A percentile compares a stretch with the other conserved stretches of the same genome.
Conservation (phyloP, 2,329 filamentous ascomycete species). For the Aspergillus bombycis region DNA sequence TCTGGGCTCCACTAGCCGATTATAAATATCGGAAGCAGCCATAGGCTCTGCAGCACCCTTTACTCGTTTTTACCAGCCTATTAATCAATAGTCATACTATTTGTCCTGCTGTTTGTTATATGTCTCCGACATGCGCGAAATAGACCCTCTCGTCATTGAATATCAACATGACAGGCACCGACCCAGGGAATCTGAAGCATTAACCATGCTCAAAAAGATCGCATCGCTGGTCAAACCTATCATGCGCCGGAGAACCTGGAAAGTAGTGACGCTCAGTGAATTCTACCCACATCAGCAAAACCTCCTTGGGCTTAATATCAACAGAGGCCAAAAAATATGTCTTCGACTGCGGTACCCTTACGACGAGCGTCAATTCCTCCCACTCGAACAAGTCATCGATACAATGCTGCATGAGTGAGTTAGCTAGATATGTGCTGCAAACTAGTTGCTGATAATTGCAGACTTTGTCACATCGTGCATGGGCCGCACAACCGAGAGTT, state of each 20-base stretch:
- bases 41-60: not conserved
- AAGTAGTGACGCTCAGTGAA: slow-evolving; percentile 76
- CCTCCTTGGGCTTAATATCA: slow-evolving; percentile 80
- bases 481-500: slow-evolving; percentile 84
- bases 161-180: slow-evolving; percentile 58
- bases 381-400: slow-evolving; percentile 78
- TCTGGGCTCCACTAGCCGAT: not conserved
- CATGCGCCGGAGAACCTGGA: slow-evolving; percentile 85
- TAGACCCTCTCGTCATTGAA: slow-evolving; percentile 53
- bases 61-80: not conserved
- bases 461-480: slow-evolving; percentile 79
- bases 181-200: slow-evolving; percentile 54
- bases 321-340: slow-evolving; percentile 76
- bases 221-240: slow-evolving; percentile 92
- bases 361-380: slow-evolving; percentile 76
- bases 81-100: not conserved
- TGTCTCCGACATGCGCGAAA: slow-evolving; percentile 42
- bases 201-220: slow-evolving; percentile 71
- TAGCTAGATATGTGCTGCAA: not conserved
- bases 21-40: not conserved
- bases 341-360: slow-evolving; percentile 77
- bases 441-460: slow-evolving; percentile 27
- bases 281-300: slow-evolving; percentile 78
- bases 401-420: slow-evolving; percentile 85
- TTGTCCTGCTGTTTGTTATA: not conserved